Evolutionary conservation across 2,329 filamentous ascomycete species (phyloP).

Genomic region (Diaporthe ampelina): DNA sequence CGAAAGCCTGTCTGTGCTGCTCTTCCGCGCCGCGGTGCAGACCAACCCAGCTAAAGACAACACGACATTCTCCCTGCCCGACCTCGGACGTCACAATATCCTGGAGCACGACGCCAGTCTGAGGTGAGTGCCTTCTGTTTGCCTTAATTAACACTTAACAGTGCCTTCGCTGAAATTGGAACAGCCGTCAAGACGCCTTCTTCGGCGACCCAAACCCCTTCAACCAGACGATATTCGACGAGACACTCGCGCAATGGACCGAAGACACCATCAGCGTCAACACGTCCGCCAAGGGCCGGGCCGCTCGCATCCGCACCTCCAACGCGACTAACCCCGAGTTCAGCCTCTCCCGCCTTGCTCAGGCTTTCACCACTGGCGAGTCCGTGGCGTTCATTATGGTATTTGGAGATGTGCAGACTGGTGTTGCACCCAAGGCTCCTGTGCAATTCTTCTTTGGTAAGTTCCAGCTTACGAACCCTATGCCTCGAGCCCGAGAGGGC

Average conservation of each 20-base stretch:
- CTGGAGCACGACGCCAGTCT: slow-evolving; percentile 64
- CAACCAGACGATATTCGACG: slow-evolving; percentile 62
- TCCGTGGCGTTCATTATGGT: slow-evolving; percentile 61
- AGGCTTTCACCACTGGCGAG: slow-evolving; percentile 64
- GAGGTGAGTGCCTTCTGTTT: slow-evolving; percentile 51
- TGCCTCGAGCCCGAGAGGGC: no score
- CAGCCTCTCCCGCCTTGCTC: slow-evolving; percentile 57
- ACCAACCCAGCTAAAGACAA: slow-evolving; percentile 35
- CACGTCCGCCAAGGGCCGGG: slow-evolving; percentile 29
- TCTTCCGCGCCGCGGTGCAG: slow-evolving; percentile 27
- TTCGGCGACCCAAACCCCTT: slow-evolving; percentile 66
- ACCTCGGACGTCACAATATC: slow-evolving; percentile 61
- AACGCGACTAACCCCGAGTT: slow-evolving; percentile 37
- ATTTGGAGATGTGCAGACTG: slow-evolving; percentile 59
- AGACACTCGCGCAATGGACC: slow-evolving; percentile 30
- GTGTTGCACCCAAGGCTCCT: slow-evolving; percentile 53
- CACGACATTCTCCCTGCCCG: slow-evolving; percentile 17
- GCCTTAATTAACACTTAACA: no score
- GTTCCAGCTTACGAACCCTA: slow-evolving; percentile 38
- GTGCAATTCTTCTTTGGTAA: slow-evolving; percentile 61
- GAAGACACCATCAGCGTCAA: slow-evolving; percentile 38
- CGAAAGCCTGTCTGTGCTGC: slow-evolving; percentile 21
- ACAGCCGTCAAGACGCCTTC: slow-evolving; percentile 62
- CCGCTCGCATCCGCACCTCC: slow-evolving; percentile 28
- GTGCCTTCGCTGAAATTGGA: neutral